Conservation (phyloP, 345 rosid species). For the Eucalyptus globulus region DNA sequence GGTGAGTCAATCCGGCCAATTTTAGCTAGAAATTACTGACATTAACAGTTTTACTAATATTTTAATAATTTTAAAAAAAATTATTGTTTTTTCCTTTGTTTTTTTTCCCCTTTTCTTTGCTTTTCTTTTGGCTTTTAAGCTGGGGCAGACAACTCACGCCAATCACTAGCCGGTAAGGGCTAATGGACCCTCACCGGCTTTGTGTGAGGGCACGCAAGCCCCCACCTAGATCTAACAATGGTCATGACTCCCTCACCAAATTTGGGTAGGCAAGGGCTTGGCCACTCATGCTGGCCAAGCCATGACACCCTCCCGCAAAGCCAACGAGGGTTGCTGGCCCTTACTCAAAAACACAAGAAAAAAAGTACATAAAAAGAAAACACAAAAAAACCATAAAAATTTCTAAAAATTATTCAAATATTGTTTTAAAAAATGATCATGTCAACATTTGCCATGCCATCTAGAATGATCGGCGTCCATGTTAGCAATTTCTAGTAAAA, state of each 20-base stretch:
- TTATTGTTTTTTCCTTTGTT: too few species aligned
- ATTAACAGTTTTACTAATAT: too few species aligned
- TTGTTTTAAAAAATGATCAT: too few species aligned
- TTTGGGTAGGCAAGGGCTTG: neutral
- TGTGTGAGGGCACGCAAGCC: fast-evolving
- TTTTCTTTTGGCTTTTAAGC: neutral
- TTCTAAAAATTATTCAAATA: too few species aligned
- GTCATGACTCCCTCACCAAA: fast-evolving
- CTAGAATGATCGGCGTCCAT: fast-evolving
- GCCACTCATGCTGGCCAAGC: neutral
- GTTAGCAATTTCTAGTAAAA: fast-evolving
- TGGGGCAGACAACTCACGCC: neutral
- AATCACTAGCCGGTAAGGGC: neutral
- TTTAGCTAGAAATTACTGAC: fast-evolving
- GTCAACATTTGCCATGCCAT: fast-evolving
- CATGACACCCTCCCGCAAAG: neutral
- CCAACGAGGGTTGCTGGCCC: fast-evolving
- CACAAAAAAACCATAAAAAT: neutral
- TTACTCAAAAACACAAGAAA: fast-evolving
- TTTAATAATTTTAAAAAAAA: too few species aligned
- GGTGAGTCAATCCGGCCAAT: fast-evolving
- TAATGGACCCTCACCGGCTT: neutral
- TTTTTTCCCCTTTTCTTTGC: too few species aligned
- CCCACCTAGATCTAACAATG: neutral
- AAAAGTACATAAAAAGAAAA: too few species aligned